Percentiles rank a stretch among this genome's conserved stretches.
phyloP scores from a whole-genome alignment of 495 filamentous ascomycete species.

The Melanomma pulvis-pyrius region DNA sequence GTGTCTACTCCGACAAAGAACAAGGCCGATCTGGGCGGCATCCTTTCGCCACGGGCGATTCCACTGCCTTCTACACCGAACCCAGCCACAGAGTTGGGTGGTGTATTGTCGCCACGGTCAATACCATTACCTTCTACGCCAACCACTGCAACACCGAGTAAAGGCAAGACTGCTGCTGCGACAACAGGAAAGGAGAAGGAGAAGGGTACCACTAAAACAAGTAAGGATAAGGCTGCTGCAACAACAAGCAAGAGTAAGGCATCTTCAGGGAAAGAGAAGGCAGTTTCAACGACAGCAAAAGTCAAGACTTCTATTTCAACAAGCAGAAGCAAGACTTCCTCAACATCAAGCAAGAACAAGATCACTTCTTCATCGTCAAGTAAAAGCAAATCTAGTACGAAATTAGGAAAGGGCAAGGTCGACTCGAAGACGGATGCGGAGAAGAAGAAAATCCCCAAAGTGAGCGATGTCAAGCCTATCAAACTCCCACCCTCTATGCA shows the following conservation, averaged over 20 bases:
- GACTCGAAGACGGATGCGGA: neutral
- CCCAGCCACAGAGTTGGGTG: constrained; percentile 8
- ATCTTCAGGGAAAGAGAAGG: neutral
- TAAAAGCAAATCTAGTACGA: neutral
- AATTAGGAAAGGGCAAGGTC: neutral
- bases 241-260: neutral
- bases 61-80: constrained; percentile 31
- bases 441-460: constrained; percentile 4
- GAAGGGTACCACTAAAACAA: neutral
- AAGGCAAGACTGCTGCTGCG: constrained; percentile 1
- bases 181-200: neutral
- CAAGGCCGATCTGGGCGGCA: constrained; percentile 7
- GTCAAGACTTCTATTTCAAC: neutral
- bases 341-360: neutral
- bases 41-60: constrained; percentile 23
- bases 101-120: constrained; percentile 18
- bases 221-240: neutral
- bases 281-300: neutral
- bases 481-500: constrained; percentile 21
- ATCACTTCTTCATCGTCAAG: neutral
- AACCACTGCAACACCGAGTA: neutral
- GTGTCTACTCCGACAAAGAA: constrained; percentile 21
- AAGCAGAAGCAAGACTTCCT: neutral
- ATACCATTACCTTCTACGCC: constrained; percentile 34
- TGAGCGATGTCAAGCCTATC: constrained; percentile 11